Evolutionary conservation across 2,329 filamentous ascomycete species (phyloP), one percentile per base, ranked within the genome.

Genomic region (Penicillium expansum): DNA sequence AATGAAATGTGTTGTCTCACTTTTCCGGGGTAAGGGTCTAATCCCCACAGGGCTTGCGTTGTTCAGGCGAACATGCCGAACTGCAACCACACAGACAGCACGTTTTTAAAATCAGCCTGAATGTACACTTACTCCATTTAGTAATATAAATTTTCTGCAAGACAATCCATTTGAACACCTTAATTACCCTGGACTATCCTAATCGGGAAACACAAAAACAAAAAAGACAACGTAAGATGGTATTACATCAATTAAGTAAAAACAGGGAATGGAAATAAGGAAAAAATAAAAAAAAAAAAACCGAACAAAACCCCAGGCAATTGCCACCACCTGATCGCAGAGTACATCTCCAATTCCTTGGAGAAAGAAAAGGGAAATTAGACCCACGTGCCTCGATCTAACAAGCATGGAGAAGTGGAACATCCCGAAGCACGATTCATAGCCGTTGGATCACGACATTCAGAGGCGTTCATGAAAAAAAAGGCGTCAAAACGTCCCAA

Each of bases 191-290:
- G 50, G 30, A 56, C 47, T 48, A 52, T 59, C 57, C 30, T 38
- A 30, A 44, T 41, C 20, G 16, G 29, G 48, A 29, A 59, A 45
- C 9, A 52, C 5, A 44, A 35, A 49, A 45, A 44, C 52, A 61
- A 45, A 44, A 54, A 61, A 55, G 48, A 42, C 54, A 59, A 56
- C 63, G 58, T 57, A 59, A 63, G 52, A 67, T 67, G 64, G 63
- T 67, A 67, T 66, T 65, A 67, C 63, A 67, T 65, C 60, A 60
- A 58, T 57, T 52, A 59, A 45, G 48, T 52, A 57, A 29, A 52
- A 42, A 42, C 35, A 30, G 20, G 38, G 42, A 20, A 37, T 39
- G 45, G 43, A 24, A 48, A 53, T n/a, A 51, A 37, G 52, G 48
- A 43, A 38, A 32, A 51, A 52, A 44, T 38, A 45, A 39, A 16